Base-by-base conservation (phyloP, 2,329 filamentous ascomycete species). In the Fusarium equiseti region DNA sequence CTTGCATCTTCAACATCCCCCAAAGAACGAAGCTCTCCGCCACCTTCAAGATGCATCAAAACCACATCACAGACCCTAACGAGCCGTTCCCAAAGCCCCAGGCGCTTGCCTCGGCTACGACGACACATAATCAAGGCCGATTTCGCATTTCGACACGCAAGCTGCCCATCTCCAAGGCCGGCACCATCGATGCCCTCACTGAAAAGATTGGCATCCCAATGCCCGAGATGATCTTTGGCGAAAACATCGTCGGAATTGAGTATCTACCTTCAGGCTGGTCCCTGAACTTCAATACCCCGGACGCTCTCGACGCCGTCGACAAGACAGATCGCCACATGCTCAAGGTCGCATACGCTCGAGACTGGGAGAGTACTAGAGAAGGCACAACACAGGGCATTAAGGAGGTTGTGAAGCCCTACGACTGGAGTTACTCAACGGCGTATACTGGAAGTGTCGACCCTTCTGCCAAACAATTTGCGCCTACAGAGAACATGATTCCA, bases 191-290 rank as follows among this genome's bases (percentile, higher is more conserved):
- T 77, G 89, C 88, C 40, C 93, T 99, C 89, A 90, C 91, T 43
- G 85, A 86, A 61, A 89, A 88, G 68, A 87, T 99, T 57, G 90
- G 91, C 31, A 98, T 99, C 77, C 90, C 95, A 20, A 89, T 95
- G 43, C 96, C 96, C 11, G 96, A 99, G 83, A 99, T 99, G 96
- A 99, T 99, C 72, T 99, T 99, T 78, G 96, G 96, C 67, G 95
- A 99, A 84, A 99, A 99, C 80, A 84, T 92, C 62, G 90, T 97
- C 43, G 83, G 88, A 9, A 86, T 99, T 65, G 85, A 90, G 56
- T 94, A 98, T 82, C 68, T 83, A n/a, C 86, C 87, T 22, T 90
- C 87, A n/a, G 89, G 90, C 46, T 99, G 94, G 94, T 84, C 85
- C 46, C 85, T 98, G 68, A 83, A 87, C 56, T 99, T 98, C 85